These are phyloP conservation scores for Lentinula edodes DNA, from an alignment of 768 basidiomycete genomes.

Conservation along the genomic window DNA sequence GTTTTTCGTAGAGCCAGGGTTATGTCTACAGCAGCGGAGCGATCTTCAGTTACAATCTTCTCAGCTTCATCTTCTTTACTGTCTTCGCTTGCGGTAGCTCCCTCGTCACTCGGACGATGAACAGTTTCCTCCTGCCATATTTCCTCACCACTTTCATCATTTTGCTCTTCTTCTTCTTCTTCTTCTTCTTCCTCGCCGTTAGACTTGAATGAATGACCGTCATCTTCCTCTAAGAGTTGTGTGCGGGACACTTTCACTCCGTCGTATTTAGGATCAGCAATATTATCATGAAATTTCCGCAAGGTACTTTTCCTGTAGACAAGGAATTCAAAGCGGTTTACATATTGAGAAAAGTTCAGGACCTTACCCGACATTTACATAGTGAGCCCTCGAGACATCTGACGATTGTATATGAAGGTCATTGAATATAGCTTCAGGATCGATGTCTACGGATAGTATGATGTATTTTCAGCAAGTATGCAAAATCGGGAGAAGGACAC, in stretches of 20 bases:
- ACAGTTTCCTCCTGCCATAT: constrained; percentile 8
- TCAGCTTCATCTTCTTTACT: constrained; percentile 16
- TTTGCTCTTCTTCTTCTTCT: constrained; percentile 21
- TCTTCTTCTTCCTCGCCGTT: constrained; percentile 22
- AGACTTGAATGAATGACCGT: constrained; percentile 2
- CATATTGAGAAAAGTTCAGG: background rate
- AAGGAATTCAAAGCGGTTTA: background rate
- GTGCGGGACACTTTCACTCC: constrained; percentile 61
- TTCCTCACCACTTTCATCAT: constrained; percentile 11
- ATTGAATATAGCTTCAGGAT: constrained; percentile 68
- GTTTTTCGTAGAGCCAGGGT: constrained; percentile 49
- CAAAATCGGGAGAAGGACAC: background rate
- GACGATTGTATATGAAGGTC: constrained; percentile 31
- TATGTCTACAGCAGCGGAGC: constrained; percentile 27
- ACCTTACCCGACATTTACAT: constrained; percentile 77
- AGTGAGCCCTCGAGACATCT: constrained; percentile 60
- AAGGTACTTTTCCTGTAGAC: constrained; percentile 58
- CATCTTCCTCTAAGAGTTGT: constrained; percentile 42
- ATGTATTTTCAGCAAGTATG: constrained; percentile 6
- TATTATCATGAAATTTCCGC: constrained; percentile 56
- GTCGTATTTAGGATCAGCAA: constrained; percentile 76
- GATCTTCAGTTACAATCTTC: constrained; percentile 9
- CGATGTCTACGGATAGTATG: constrained; percentile 44
- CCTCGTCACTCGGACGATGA: constrained; percentile 1
- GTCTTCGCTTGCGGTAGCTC: constrained; percentile 13